Evolutionary conservation across 139 green algal species (phyloP).

Genomic region (Tetradesmus obliquus): DNA sequence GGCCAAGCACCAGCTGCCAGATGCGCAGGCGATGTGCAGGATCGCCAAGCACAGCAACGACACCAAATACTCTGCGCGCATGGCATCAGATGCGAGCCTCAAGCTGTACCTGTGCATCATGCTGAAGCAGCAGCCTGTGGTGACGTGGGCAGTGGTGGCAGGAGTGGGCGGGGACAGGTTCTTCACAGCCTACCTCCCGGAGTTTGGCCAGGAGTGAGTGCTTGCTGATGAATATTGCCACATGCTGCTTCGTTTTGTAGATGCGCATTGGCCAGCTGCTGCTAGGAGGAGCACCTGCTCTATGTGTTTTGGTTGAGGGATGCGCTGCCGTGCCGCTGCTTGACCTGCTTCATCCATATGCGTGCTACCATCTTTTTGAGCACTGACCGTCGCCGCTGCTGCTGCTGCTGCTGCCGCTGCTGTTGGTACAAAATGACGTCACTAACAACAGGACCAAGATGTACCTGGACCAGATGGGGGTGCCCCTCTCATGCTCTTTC

Average conservation of each 20-base stretch:
- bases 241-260: not conserved
- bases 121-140: slow-evolving; percentile 64
- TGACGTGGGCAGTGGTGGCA: slow-evolving; percentile 70
- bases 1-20: slow-evolving; percentile 51
- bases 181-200: slow-evolving; percentile 83
- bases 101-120: slow-evolving; percentile 86
- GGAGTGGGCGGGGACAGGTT: slow-evolving; percentile 77
- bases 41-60: slow-evolving; percentile 89
- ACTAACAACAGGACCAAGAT: slow-evolving; percentile 11
- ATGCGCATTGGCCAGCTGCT: not conserved
- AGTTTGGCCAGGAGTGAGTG: slow-evolving; percentile 71
- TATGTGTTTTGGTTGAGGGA: not conserved
- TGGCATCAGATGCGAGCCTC: slow-evolving; percentile 75
- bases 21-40: slow-evolving; percentile 13
- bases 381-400: too few relatives aligned
- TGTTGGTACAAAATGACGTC: not conserved
- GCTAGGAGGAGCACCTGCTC: not conserved
- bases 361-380: too few relatives aligned
- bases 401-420: not conserved
- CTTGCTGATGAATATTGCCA: not conserved
- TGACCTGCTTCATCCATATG: not conserved
- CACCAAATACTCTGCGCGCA: slow-evolving; percentile 33
- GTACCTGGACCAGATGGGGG: slow-evolving; percentile 37
- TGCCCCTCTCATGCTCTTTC: slow-evolving; percentile 38
- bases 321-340: not conserved